These are phyloP conservation scores for Volvox reticuliferus DNA, from an alignment of 139 green algal species.

Conservation along the genomic window DNA sequence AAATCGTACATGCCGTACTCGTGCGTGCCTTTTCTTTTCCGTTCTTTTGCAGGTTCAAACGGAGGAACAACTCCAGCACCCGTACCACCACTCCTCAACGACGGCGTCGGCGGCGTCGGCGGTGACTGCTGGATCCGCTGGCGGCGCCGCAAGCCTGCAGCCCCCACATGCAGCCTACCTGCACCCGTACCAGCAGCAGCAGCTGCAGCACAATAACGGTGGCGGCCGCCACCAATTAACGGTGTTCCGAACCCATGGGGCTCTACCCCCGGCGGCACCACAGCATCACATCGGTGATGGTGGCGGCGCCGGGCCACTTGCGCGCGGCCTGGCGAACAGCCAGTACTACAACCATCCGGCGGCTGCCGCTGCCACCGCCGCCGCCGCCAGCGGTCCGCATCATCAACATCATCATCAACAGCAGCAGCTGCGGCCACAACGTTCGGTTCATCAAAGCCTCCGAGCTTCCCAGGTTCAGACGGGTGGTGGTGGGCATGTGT, in stretches of 20 bases:
- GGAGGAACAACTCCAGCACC: neutral
- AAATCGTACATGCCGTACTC: too few relatives aligned
- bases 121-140: neutral
- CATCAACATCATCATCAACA: neutral
- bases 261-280: neutral
- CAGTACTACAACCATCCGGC: neutral
- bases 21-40: too few relatives aligned
- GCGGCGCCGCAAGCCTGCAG: neutral
- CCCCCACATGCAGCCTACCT: neutral
- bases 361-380: neutral
- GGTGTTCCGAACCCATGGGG: neutral
- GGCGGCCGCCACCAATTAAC: neutral
- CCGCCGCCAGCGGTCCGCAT: neutral
- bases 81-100: neutral
- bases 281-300: too few relatives aligned
- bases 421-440: neutral
- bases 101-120: neutral
- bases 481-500: neutral
- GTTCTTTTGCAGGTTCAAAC: too few relatives aligned
- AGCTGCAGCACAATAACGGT: neutral
- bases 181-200: neutral
- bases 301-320: neutral
- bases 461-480: neutral
- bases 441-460: neutral
- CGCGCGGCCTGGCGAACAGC: neutral